Base-by-base conservation (phyloP, 441 rosid species). In the Iberis amara region DNA sequence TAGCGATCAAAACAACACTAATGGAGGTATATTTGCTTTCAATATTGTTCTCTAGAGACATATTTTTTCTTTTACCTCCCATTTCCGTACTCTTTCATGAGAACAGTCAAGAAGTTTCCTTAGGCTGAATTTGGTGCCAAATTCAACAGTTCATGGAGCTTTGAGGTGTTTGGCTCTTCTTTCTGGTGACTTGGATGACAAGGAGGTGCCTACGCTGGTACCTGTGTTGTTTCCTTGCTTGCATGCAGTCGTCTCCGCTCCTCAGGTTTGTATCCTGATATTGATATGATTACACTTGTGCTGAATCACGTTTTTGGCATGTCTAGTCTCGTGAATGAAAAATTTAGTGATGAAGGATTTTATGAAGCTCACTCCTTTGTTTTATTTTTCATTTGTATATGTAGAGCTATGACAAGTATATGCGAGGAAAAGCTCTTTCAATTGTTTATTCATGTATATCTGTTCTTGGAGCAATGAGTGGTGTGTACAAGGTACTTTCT, bases 101-200 rank as follows among this genome's bases (percentile, higher is more conserved):
- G 52, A 52, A 47, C 13, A 21, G 18, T 35, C 11, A 31, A 15
- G 28, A 41, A 38, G 36, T 53, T 42, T 47, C 48, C 35, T 51
- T 46, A 43, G 21, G 31, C 52, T 61, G 21, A 49, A 44, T 11
- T 55, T 12, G 9, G 48, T 58, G 49, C 36, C 49, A 52, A 39
- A 55, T 50, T 66, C 55, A 73, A 66, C 59, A 91, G 98, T 87
- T 61, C 76, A 79, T 59, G 98, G 96, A 35, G 95, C 87, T 72
- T 76, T 88, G 66, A 82, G 83, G 76, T 91, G 98, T 69, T 57
- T 88, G 75, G 83, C 96, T 38, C 89, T 91, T 74, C 75, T 91
- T 52, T 80, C 94, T 0, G 84, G 82, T 15, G 96, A 91, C 59
- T 70, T 91, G 71, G 98, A 85, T 60, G 96, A 91, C 72, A 66